These are phyloP conservation scores for Penicillium vulpinum DNA, from an alignment of 2,329 filamentous ascomycete genomes.

Conservation along the genomic window DNA sequence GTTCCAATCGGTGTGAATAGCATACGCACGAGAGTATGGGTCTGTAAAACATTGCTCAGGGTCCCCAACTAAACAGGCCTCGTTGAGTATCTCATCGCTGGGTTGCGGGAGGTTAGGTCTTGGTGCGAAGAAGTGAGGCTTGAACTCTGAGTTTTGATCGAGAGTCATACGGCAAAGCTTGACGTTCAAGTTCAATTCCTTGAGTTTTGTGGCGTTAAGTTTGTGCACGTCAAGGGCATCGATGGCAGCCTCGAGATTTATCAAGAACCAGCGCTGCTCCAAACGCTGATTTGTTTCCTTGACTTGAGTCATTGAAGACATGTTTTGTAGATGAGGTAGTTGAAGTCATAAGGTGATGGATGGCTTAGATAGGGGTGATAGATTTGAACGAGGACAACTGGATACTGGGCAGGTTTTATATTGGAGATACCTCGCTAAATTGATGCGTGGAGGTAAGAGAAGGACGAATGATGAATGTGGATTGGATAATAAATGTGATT, in stretches of 20 bases:
- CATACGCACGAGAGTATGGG: background rate
- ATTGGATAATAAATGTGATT: background rate
- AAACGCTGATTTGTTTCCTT: background rate
- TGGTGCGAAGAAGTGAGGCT: background rate
- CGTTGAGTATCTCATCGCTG: background rate
- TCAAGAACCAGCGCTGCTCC: background rate
- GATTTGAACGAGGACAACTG: background rate
- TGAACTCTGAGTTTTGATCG: background rate
- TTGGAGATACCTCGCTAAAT: background rate
- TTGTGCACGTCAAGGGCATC: background rate
- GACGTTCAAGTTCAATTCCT: background rate
- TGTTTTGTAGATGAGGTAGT: background rate
- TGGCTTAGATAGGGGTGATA: background rate
- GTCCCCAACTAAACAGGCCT: background rate
- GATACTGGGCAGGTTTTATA: background rate
- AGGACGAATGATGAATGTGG: too few relatives aligned
- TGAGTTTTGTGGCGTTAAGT: background rate
- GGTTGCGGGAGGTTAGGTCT: background rate
- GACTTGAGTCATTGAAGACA: background rate
- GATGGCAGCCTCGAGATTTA: background rate
- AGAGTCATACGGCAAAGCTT: background rate
- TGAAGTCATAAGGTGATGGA: background rate
- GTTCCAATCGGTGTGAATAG: accelerated
- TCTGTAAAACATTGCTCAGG: background rate
- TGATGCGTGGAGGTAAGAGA: background rate